Base-by-base conservation (phyloP, 164 flowering plant genomes). In the Kingdonia uniflora region DNA sequence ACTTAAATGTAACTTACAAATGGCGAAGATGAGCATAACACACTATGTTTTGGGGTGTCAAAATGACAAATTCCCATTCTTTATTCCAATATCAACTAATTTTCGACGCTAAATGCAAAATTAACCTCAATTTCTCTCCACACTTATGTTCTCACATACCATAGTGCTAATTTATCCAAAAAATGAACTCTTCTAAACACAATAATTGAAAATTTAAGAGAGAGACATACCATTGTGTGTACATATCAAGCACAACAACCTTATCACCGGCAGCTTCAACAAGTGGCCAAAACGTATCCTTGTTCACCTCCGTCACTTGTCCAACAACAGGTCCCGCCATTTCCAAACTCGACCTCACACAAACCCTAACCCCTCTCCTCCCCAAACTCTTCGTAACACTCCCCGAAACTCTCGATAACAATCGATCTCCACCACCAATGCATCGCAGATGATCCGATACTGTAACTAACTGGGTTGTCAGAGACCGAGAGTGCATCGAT, bases 271-370 rank as follows among this genome's bases (percentile, higher is more conserved):
- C 66, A 16, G 64, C 71, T 17, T 61, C 41, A 26, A 69, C 74
- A 15, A 69, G 54, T 16, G 76, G 76, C 76, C 76, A 73, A 53
- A 73, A 69, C n/a, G 76, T 69, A 23, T 73, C 74, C 58, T 73
- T 73, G 60, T 60, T 41, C 47, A 73, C 76, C 58, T 66, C 74
- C 2, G 74, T 69, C 14, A 73, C 76, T 51, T 66, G 66, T 19
- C 76, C 76, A 6, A 73, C 71, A 12, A 60, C 75, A 5, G 65
- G 64, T 11, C 44, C 67, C 33, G 68, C 66, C 45, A 39, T 62
- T 8, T 68, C 75, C 58, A 71, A 49, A 57, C 72, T 65, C 51
- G 65, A 65, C 24, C 59, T 57, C 20, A 58, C 62, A 13, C 19
- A 29, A 46, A 48, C 20, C 40, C 56, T 26, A 51, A 7, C 24